phyloP scores from a whole-genome alignment of 2,329 filamentous ascomycete genomes.

The Sclerotinia spermophila region DNA sequence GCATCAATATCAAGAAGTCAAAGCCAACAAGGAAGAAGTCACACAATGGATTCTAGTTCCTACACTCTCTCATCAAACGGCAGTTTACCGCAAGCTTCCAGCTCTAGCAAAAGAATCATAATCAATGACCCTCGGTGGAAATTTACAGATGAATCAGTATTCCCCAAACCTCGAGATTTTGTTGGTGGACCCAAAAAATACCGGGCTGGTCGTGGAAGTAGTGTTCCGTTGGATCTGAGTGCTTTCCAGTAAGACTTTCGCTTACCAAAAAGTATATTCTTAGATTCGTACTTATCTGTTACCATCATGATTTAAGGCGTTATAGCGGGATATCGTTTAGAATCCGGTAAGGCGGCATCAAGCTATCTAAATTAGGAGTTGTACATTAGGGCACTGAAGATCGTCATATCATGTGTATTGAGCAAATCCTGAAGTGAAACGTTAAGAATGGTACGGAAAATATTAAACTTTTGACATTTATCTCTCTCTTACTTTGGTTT shows the following conservation, averaged over 20 bases:
- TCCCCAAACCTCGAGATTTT: constrained; percentile 85
- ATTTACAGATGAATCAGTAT: constrained; percentile 75
- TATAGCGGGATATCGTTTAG: constrained; percentile 15
- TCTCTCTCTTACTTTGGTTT: not conserved
- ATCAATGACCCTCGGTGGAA: constrained; percentile 81
- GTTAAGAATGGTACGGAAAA: not conserved
- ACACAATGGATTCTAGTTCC: constrained; percentile 67
- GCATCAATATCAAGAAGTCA: constrained; percentile 41
- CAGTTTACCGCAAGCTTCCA: constrained; percentile 45
- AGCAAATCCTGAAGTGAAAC: not conserved
- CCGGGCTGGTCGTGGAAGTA: constrained; percentile 86
- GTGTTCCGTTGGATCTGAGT: constrained; percentile 82
- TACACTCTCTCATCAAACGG: constrained; percentile 71
- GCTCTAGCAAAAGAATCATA: constrained; percentile 46
- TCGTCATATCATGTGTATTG: not conserved
- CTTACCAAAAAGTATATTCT: not conserved
- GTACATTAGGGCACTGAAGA: not conserved
- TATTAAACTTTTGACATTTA: not conserved
- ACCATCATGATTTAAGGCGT: constrained; percentile 19
- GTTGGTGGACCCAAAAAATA: constrained; percentile 72
- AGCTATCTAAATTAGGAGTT: constrained; percentile 13
- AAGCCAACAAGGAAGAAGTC: constrained; percentile 48
- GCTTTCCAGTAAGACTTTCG: constrained; percentile 37
- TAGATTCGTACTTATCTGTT: constrained; percentile 9
- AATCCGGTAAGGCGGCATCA: constrained; percentile 15